Conservation (phyloP, 2,329 filamentous ascomycete species). For the Cryphonectria radicalis region DNA sequence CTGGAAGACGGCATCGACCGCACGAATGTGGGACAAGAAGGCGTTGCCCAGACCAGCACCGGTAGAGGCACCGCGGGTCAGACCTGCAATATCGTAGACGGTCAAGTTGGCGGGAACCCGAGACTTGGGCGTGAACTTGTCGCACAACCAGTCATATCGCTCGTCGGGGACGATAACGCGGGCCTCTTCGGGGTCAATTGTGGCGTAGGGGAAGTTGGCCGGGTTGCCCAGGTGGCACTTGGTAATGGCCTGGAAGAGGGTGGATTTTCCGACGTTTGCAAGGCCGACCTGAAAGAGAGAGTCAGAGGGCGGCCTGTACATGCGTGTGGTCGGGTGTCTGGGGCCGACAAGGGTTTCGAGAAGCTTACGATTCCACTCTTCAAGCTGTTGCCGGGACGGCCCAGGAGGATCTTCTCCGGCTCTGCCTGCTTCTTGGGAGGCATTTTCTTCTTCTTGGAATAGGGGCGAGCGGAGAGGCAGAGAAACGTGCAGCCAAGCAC, state of each 20-base stretch:
- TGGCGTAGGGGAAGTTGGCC: conserved; percentile 99
- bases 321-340: conserved; percentile 24
- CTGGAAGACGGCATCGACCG: conserved; percentile 97
- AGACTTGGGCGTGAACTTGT: conserved; percentile 98
- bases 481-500: conserved; percentile 56
- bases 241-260: conserved; percentile 98
- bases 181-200: conserved; percentile 97
- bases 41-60: conserved; percentile 97
- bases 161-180: conserved; percentile 96
- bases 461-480: conserved; percentile 55
- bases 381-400: conserved; percentile 94
- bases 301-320: conserved; percentile 42
- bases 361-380: conserved; percentile 95
- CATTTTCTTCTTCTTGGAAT: conserved; percentile 74
- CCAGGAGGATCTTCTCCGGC: conserved; percentile 95
- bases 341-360: conserved; percentile 28
- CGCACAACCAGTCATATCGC: conserved; percentile 91
- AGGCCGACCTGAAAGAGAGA: conserved; percentile 78
- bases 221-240: conserved; percentile 97
- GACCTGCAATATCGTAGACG: conserved; percentile 96
- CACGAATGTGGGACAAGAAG: conserved; percentile 98
- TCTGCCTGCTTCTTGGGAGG: conserved; percentile 90
- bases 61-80: conserved; percentile 93
- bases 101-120: conserved; percentile 96
- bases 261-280: conserved; percentile 99